Conservation (phyloP, 2,329 filamentous ascomycete genomes). For the Microascus cirrosus region DNA sequence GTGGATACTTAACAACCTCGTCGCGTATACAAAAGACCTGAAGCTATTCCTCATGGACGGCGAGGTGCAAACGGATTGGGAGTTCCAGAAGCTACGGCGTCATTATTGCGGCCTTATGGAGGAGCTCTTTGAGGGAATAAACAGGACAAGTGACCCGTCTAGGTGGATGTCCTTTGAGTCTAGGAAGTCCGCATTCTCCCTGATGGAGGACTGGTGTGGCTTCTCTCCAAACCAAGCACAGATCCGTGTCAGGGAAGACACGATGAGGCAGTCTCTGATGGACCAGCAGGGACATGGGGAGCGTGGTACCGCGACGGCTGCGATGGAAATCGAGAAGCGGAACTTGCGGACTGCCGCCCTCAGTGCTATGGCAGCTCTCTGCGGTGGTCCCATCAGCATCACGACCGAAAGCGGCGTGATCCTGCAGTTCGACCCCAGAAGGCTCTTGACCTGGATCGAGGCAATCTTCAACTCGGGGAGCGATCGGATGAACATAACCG, state of each 20-base stretch:
- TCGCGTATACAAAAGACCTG: conserved; percentile 82
- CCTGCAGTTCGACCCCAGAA: conserved; percentile 81
- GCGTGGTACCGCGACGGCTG: conserved; percentile 68
- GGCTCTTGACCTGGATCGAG: conserved; percentile 92
- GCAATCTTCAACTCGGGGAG: conserved; percentile 87
- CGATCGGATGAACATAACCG: conserved; percentile 85
- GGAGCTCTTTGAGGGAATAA: conserved; percentile 84
- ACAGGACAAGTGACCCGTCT: conserved; percentile 70
- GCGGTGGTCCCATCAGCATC: conserved; percentile 73
- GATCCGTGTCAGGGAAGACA: conserved; percentile 72
- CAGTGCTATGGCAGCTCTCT: conserved; percentile 90
- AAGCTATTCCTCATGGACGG: conserved; percentile 91
- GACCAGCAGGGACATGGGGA: conserved; percentile 68
- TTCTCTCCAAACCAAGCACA: conserved; percentile 86
- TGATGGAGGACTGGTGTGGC: conserved; percentile 99
- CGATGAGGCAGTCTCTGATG: conserved; percentile 75
- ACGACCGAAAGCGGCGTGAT: conserved; percentile 80
- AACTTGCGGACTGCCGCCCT: conserved; percentile 83
- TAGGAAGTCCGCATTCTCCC: conserved; percentile 82
- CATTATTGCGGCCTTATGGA: conserved; percentile 94
- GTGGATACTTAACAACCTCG: conserved; percentile 81
- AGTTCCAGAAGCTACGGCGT: conserved; percentile 80
- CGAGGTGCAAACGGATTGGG: conserved; percentile 89
- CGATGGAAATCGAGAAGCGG: conserved; percentile 94
- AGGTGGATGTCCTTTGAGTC: conserved; percentile 98